Evolutionary conservation across 352 stramenopile genomes (phyloP), one percentile per base, ranked within the genome.

Genomic region (Phytophthora citrophthora): DNA sequence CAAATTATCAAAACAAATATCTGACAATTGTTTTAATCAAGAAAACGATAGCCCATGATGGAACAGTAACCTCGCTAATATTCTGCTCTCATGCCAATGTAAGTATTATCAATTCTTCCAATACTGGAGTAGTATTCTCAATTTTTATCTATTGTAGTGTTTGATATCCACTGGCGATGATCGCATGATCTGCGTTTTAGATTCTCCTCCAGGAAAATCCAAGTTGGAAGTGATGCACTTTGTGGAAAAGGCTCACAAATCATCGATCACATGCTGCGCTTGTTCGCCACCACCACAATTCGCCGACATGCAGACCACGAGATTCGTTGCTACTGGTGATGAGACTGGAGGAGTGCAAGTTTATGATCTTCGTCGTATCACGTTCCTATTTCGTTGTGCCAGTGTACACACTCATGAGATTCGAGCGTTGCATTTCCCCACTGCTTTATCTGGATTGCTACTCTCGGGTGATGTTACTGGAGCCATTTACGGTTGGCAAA

Each of bases 81-180:
- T 89, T 86, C 39, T 90, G 80, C 16, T 71, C 77, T 8, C 72
- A 78, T 18, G 81, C 68, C 5, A 74, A 81, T 44, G 81, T 92
- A 77, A 43, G 72, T 55, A 26, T 13, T 16, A 24, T n/a, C 15
- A 4, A 34, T 16, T 26, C 24, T 6, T 26, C 1, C 1, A 16
- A 15, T 8, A 15, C 18, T 29, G 7, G 13, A 47, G 7, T 41
- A 41, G 12, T 6, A 20, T 41, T 41, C 15, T 56, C 10, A 23
- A 39, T 20, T 26, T 48, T 64, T 45, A 39, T 50, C 4, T 34
- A 8, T 23, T 11, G 4, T 29, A 92, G 83, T 92, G 81, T 46
- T 62, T 92, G 20, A 73, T 92, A 13, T 86, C 81, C 7, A 89
- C 80, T 26, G 83, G 81, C 4, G 78, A 78, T 13, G 79, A 90